Base-by-base conservation (phyloP, 495 filamentous ascomycete genomes). In the Penicillium bialowiezense region DNA sequence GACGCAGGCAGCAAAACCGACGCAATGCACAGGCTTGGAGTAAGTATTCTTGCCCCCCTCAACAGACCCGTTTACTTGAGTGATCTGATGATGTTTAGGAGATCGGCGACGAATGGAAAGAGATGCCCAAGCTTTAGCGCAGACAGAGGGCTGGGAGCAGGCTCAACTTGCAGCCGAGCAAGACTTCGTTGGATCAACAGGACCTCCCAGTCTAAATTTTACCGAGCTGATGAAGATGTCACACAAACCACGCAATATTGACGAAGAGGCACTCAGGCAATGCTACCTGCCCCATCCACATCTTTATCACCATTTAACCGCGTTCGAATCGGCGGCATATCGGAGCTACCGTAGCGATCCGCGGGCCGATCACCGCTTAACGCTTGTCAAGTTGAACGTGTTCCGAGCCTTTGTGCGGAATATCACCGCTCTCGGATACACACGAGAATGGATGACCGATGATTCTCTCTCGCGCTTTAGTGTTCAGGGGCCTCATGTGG, bases 401-500 rank as follows among this genome's bases (percentile, higher is more conserved):
- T 50, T 50, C 8, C 34, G 57, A 17, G 62, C 67, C 3, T 41
- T 66, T 15, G 21, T 62, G 17, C 42, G 53, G 5, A 70, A 68
- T 41, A 56, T 40, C 1, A 21, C 15, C 7, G 37, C 52, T 3
- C 38, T 70, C 4, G 57, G 56, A 0, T 48, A 64, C 18, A 57
- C 34, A 2, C 18, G 31, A 3, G 56, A 51, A 1, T 32, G 44
- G 35, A 14, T 67, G 18, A 21, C 56, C 6, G 54, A 60, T 17
- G 64, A 68, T 29, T 49, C 63, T 1, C 51, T 62, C 5, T 68
- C 67, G 1, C 52, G 60, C 2, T 43, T 41, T 10, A 41, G 26
- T 26, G 23, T 19, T 5, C 5, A 8, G 14, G 38, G 38, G 1
- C 38, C 38, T 1, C 23, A 23, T n/a, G n/a, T n/a, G n/a, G n/a